Evolutionary conservation across 371 early-diverging fungal genomes (phyloP).

Genomic region (Actinomucor elegans): DNA sequence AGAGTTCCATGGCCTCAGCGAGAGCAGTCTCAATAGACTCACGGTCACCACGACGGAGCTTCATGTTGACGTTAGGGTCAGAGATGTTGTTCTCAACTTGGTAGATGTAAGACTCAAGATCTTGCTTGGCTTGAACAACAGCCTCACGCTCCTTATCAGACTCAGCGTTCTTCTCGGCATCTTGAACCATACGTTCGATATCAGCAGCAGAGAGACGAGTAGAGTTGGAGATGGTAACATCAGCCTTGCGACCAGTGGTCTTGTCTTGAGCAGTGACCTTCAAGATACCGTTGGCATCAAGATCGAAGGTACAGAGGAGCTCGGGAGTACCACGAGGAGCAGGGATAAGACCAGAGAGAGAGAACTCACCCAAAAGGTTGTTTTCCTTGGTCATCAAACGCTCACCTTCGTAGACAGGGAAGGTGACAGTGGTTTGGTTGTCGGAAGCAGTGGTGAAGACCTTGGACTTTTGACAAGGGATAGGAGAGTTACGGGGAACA

Average conservation of each 20-base stretch:
- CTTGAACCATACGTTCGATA: constrained; percentile 88
- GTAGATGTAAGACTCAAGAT: constrained; percentile 86
- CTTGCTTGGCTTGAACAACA: constrained; percentile 83
- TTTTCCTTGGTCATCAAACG: constrained; percentile 91
- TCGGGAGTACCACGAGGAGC: constrained; percentile 91
- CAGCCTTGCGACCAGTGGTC: constrained; percentile 85
- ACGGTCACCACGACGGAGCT: constrained; percentile 78
- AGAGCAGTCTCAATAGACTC: constrained; percentile 88
- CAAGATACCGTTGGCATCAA: constrained; percentile 94
- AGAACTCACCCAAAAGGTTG: constrained; percentile 92
- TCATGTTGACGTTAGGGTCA: constrained; percentile 80
- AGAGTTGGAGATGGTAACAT: constrained; percentile 92
- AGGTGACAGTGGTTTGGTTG: constrained; percentile 91
- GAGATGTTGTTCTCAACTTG: constrained; percentile 80
- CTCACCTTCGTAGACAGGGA: constrained; percentile 95
- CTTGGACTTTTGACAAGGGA: constrained; percentile 91
- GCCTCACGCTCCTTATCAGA: constrained; percentile 82
- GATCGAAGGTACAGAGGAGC: constrained; percentile 92
- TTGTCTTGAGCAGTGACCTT: constrained; percentile 93
- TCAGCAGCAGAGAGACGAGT: constrained; percentile 88
- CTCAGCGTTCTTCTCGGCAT: constrained; percentile 87
- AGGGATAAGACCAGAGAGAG: constrained; percentile 84
- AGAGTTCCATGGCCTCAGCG: constrained; percentile 81
- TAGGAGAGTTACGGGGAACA: constrained; percentile 86
- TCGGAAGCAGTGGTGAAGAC: constrained; percentile 95